Percentiles rank a stretch among this genome's conserved stretches.
phyloP scores from a whole-genome alignment of 331 rosid genomes.

The Malus hybrid region DNA sequence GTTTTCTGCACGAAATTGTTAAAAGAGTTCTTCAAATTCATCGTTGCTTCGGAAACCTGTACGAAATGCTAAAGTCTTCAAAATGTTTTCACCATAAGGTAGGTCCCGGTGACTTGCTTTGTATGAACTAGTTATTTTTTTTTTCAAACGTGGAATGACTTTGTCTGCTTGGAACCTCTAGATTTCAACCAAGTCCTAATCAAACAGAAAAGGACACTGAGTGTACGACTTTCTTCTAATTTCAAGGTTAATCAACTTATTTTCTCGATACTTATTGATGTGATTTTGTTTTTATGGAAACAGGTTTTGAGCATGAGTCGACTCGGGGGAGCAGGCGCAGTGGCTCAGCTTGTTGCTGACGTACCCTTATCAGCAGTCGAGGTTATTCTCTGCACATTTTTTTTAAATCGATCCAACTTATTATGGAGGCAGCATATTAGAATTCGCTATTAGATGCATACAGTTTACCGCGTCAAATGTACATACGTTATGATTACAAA shows the following conservation, averaged over 20 bases:
- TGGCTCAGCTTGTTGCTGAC: slow-evolving; percentile 97
- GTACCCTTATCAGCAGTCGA: slow-evolving; percentile 81
- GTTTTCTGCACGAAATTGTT: not conserved
- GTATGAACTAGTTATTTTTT: slow-evolving; percentile 17
- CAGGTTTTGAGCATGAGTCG: slow-evolving; percentile 99
- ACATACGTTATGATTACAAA: not conserved
- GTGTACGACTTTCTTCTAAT: not conserved
- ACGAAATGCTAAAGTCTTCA: slow-evolving; percentile 1
- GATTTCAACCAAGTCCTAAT: slow-evolving; percentile 12
- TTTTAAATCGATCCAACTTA: not conserved
- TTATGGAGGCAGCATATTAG: not conserved
- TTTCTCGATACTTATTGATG: not conserved
- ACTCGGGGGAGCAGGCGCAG: slow-evolving; percentile 96
- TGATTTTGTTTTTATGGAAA: slow-evolving; percentile 11
- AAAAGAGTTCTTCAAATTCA: not conserved
- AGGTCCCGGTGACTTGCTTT: slow-evolving; percentile 19
- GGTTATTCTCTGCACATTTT: slow-evolving; percentile 13
- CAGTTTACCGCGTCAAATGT: not conserved
- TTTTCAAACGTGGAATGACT: slow-evolving; percentile 16
- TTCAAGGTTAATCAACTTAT: not conserved
- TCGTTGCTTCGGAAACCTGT: slow-evolving; percentile 13
- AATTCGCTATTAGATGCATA: not conserved
- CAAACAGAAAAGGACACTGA: not conserved
- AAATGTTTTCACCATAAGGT: slow-evolving; percentile 8
- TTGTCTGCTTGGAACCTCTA: slow-evolving; percentile 10